Percentiles rank a stretch among this genome's conserved stretches.
These are phyloP conservation scores for Magnusiomyces clavatus DNA, from an alignment of 1,139 yeast genomes.

Conservation along the genomic window DNA sequence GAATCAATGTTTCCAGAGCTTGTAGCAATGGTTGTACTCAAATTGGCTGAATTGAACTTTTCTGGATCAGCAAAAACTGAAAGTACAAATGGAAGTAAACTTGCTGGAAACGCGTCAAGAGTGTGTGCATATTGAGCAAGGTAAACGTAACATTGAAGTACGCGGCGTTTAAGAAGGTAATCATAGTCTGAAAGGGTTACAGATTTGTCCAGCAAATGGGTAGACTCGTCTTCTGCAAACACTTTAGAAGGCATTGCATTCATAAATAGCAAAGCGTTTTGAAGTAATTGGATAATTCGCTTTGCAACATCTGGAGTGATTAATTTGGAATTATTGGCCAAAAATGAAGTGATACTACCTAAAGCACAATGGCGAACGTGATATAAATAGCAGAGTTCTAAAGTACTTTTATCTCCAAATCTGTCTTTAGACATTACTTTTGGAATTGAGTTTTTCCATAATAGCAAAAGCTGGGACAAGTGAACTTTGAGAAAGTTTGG, in stretches of 20 bases:
- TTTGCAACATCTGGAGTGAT: slow-evolving; percentile 36
- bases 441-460: slow-evolving; percentile 79
- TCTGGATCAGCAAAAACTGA: slow-evolving; percentile 32
- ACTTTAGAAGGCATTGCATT: slow-evolving; percentile 24
- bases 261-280: slow-evolving; percentile 27
- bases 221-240: slow-evolving; percentile 24
- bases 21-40: slow-evolving; percentile 31
- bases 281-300: slow-evolving; percentile 31
- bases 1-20: slow-evolving; percentile 28
- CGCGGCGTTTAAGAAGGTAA: slow-evolving; percentile 27
- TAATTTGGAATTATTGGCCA: slow-evolving; percentile 30
- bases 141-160: slow-evolving; percentile 32
- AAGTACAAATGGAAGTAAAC: slow-evolving; percentile 30
- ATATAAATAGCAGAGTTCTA: slow-evolving; percentile 30
- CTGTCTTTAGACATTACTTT: slow-evolving; percentile 29
- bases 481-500: slow-evolving; percentile 59
- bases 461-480: slow-evolving; percentile 62
- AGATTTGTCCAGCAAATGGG: slow-evolving; percentile 21
- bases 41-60: slow-evolving; percentile 21
- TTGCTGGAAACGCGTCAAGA: slow-evolving; percentile 27
- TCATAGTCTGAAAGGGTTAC: slow-evolving; percentile 26
- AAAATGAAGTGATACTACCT: slow-evolving; percentile 31
- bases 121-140: slow-evolving; percentile 23
- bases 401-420: slow-evolving; percentile 24
- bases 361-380: slow-evolving; percentile 34